Percentiles rank a stretch among this genome's conserved stretches.
These are phyloP conservation scores for Millerago galiae DNA, from an alignment of 805 yeast species.

Conservation along the genomic window DNA sequence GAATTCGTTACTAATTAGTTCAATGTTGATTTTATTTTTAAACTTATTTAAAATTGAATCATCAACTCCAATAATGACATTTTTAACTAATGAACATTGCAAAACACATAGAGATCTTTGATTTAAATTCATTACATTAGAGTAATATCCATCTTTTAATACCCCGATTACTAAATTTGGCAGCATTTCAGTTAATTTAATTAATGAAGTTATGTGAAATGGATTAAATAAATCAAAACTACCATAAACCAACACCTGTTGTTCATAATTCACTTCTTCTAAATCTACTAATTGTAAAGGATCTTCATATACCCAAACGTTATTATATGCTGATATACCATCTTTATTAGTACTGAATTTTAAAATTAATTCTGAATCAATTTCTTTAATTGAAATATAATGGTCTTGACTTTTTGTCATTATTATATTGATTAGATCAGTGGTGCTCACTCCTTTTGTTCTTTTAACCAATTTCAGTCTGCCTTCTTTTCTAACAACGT, in stretches of 20 bases:
- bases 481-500: conserved; percentile 75
- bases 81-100: conserved; percentile 82
- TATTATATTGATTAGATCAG: conserved; percentile 90
- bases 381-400: conserved; percentile 6
- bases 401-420: conserved; percentile 28
- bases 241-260: conserved; percentile 52
- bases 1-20: conserved; percentile 47
- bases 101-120: conserved; percentile 85
- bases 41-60: conserved; percentile 7
- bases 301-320: conserved; percentile 45
- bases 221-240: conserved; percentile 90
- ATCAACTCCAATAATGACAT: conserved; percentile 44
- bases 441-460: conserved; percentile 90
- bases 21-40: conserved; percentile 13
- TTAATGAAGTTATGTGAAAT: conserved; percentile 78
- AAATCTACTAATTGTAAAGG: conserved; percentile 14
- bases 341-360: conserved; percentile 58
- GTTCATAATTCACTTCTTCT: conserved; percentile 6
- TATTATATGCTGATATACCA: conserved; percentile 48
- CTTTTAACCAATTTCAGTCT: conserved; percentile 86
- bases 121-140: conserved; percentile 69
- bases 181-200: conserved; percentile 37
- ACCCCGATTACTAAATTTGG: conserved; percentile 58
- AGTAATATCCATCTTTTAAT: conserved; percentile 51
- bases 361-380: conserved; percentile 5